A percentile compares a stretch with the other conserved stretches of the same genome.
Evolutionary conservation across 1,284 basidiomycete genomes (phyloP).

Genomic region (Fistulinella staudtii): DNA sequence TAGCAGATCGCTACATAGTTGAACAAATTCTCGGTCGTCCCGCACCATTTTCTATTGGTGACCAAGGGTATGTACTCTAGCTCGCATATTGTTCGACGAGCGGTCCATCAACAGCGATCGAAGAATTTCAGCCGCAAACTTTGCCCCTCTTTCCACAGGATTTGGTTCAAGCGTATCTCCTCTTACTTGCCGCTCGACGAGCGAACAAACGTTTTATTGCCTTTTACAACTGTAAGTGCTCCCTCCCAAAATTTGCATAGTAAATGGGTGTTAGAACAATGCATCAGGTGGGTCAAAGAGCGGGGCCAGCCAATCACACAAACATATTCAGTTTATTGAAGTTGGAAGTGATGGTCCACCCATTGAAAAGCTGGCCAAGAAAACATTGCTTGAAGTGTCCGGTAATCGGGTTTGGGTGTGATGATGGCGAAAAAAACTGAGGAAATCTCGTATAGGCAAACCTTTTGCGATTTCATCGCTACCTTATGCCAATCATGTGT

Average conservation of each 20-base stretch:
- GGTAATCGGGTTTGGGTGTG: constrained; percentile 7
- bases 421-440: constrained; percentile 10
- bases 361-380: constrained; percentile 63
- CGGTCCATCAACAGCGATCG: neutral
- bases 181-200: constrained; percentile 67
- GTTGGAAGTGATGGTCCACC: constrained; percentile 62
- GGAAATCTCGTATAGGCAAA: constrained; percentile 46
- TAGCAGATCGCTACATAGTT: constrained; percentile 44
- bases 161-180: constrained; percentile 66
- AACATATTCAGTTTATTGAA: constrained; percentile 80
- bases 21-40: constrained; percentile 83
- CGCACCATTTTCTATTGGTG: constrained; percentile 76
- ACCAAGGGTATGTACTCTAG: constrained; percentile 58
- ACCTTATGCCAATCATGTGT: constrained; percentile 79
- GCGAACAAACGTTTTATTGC: constrained; percentile 61
- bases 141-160: constrained; percentile 76
- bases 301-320: constrained; percentile 85
- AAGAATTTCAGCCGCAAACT: constrained; percentile 72
- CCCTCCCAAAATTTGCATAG: neutral
- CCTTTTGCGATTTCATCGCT: constrained; percentile 66
- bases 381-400: constrained; percentile 51
- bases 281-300: constrained; percentile 67
- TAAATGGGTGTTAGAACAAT: neutral
- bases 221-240: constrained; percentile 76
- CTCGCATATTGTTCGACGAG: neutral